A percentile compares a stretch with the other conserved stretches of the same genome.
Evolutionary conservation across 2,329 filamentous ascomycete genomes (phyloP).

Genomic region (Sclerotinia spermophila): DNA sequence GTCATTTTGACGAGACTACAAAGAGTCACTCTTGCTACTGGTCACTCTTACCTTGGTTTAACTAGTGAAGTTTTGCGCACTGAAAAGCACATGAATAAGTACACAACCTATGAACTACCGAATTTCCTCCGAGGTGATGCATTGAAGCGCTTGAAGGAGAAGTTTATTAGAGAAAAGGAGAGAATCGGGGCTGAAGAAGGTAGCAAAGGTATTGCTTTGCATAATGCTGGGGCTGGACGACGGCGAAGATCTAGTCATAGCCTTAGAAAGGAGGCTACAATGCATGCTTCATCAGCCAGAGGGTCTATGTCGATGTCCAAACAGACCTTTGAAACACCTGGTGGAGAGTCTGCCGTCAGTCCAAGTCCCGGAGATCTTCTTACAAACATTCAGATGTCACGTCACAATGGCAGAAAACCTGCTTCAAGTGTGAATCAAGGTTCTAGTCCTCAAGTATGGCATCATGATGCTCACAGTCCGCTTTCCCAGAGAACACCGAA

Average conservation of each 20-base stretch:
- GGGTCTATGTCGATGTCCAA: slow-evolving; percentile 21
- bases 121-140: slow-evolving; percentile 85
- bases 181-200: slow-evolving; percentile 76
- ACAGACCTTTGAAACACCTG: slow-evolving; percentile 35
- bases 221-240: slow-evolving; percentile 68
- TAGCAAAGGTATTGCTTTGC: slow-evolving; percentile 89
- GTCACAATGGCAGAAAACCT: slow-evolving; percentile 50
- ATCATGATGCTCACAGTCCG: slow-evolving; percentile 35
- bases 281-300: slow-evolving; percentile 52
- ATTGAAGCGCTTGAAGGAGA: slow-evolving; percentile 81
- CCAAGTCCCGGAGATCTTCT: slow-evolving; percentile 75
- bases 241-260: slow-evolving; percentile 69
- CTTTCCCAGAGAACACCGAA: slow-evolving; percentile 49
- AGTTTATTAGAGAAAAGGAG: slow-evolving; percentile 82
- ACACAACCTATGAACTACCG: slow-evolving; percentile 85
- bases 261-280: slow-evolving; percentile 73
- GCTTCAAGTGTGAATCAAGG: slow-evolving; percentile 23
- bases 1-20: slow-evolving; percentile 94
- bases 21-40: slow-evolving; percentile 88
- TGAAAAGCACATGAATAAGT: slow-evolving; percentile 90
- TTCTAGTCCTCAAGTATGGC: slow-evolving; percentile 31
- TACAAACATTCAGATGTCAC: slow-evolving; percentile 69
- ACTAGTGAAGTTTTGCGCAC: slow-evolving; percentile 89
- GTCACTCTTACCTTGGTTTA: slow-evolving; percentile 88
- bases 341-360: slow-evolving; percentile 39